Base-by-base conservation (phyloP, 805 yeast species). In the Teunomyces lycoperdinae region DNA sequence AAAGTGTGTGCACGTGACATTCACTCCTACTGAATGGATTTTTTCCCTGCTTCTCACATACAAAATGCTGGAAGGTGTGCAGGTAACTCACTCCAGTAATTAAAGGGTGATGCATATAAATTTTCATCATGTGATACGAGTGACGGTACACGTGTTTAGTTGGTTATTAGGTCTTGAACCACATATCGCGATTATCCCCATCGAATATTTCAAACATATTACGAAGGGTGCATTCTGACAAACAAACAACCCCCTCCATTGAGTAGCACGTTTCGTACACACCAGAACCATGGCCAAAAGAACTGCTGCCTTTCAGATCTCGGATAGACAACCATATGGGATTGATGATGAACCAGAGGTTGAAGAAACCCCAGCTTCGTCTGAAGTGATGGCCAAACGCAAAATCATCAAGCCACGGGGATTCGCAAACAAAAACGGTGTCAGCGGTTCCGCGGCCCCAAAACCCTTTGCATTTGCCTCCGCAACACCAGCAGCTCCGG, bases 351-450 rank as follows among this genome's bases (percentile, higher is more conserved):
- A 55, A 10, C 42, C 46, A 8, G 53, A 50, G 5, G 52, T 61
- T 32, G 69, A 74, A 30, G 50, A 57, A n/a, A 47, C 42, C n/a
- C 61, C 52, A 42, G 94, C 96, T 0, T 74, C 87, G 1, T 72
- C 78, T 3, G 81, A 75, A 4, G 83, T 80, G 5, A 64, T 89
- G 77, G 79, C 89, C 26, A 76, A 69, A 47, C 74, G 97, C 58
- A 85, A 82, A 69, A 86, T 88, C 48, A 77, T 87, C 26, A 73
- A 77, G 58, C 85, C 86, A 11, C 41, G 41, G 30, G 41, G 41
- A 5, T n/a, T 38, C n/a, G 14, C 41, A 17, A 27, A n/a, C 28
- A 34, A 24, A 11, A 30, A 16, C 17, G 40, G 44, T 2, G 20
- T 29, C 14, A 31, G 32, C 29, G 24, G 24, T 5, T 1, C 24